Evolutionary conservation across 2,329 filamentous ascomycete genomes (phyloP).

Genomic region (Celoporthe dispersa): DNA sequence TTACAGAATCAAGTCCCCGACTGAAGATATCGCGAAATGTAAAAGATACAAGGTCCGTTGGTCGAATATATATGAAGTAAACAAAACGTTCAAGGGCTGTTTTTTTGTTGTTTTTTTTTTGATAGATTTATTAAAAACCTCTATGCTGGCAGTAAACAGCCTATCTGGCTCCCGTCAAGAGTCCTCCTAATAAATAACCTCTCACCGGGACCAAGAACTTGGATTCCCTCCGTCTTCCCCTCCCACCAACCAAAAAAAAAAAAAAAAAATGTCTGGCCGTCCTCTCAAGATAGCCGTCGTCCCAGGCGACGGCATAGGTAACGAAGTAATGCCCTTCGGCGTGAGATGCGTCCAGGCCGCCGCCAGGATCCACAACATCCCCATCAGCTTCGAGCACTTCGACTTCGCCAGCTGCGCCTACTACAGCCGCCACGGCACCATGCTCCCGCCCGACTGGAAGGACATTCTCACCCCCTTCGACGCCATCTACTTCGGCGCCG

Average conservation of each 20-base stretch:
- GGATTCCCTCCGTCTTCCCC: too few relatives aligned
- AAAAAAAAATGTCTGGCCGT: conserved; percentile 10
- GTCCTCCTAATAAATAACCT: too few relatives aligned
- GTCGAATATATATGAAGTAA: neutral
- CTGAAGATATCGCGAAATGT: neutral
- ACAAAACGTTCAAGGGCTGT: too few relatives aligned
- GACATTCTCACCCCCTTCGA: conserved; percentile 62
- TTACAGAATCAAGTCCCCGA: too few relatives aligned
- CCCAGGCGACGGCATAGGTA: conserved; percentile 71
- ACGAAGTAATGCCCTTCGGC: conserved; percentile 68
- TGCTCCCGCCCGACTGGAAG: conserved; percentile 51
- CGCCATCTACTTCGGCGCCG: conserved; percentile 71
- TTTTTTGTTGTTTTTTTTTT: too few relatives aligned
- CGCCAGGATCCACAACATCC: conserved; percentile 51
- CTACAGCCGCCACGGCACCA: conserved; percentile 49
- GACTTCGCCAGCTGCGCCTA: conserved; percentile 70
- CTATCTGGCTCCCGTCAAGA: too few relatives aligned
- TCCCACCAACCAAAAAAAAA: too few relatives aligned
- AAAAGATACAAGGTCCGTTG: neutral
- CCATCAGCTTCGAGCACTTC: conserved; percentile 64
- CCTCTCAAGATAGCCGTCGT: conserved; percentile 59
- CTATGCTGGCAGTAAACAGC: too few relatives aligned
- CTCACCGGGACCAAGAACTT: too few relatives aligned
- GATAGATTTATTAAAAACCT: too few relatives aligned
- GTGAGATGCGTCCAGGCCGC: conserved; percentile 62